Evolutionary conservation across 164 flowering plant species (phyloP), one percentile per base, ranked within the genome.

Genomic region (Platanus orientalis): DNA sequence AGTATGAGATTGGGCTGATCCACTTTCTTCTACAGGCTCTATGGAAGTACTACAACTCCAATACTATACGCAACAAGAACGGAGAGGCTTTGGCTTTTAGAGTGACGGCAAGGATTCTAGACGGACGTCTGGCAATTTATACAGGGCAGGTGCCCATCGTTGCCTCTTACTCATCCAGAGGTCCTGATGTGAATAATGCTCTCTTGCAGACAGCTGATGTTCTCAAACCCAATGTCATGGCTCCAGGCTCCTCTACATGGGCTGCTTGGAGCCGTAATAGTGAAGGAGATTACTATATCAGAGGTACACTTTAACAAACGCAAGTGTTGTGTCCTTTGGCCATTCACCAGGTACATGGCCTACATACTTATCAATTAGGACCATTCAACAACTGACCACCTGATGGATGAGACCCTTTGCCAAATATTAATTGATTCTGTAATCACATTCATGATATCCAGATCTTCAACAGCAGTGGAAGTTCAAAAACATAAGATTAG

Each of bases 171-270:
- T 84, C 89, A 45, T 81, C 89, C 7, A 70, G 86, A 73, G 89
- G 89, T 19, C 89, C 89, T 11, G 84, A 82, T 48, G 77, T 84
- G 58, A 80, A 79, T 62, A 79, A 84, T 55, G 81, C 78, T 2
- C 73, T 71, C 16, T 47, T 80, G 20, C 83, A 84, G 51, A 76
- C 80, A 2, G 89, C 83, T 13, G 89, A 84, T 69, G 81, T 82
- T 32, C 82, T 84, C 28, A 84, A 84, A 65, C 89, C 86, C 11
- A 78, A 73, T 62, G 36, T 82, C 67, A 75, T 82, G 81, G 89
- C 84, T 49, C 89, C 89, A 19, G 89, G 84, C 0, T 82, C 89
- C 57, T 77, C 81, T 32, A 82, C 82, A 59, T 84, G 86, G 86
- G 84, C 86, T 30, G 83, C 86, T 6, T 82, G 89, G 89, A 76